Percentiles rank a stretch among this genome's conserved stretches.
These are phyloP conservation scores for Cyberlindnera veronae DNA, from an alignment of 805 yeast species.

Conservation along the genomic window DNA sequence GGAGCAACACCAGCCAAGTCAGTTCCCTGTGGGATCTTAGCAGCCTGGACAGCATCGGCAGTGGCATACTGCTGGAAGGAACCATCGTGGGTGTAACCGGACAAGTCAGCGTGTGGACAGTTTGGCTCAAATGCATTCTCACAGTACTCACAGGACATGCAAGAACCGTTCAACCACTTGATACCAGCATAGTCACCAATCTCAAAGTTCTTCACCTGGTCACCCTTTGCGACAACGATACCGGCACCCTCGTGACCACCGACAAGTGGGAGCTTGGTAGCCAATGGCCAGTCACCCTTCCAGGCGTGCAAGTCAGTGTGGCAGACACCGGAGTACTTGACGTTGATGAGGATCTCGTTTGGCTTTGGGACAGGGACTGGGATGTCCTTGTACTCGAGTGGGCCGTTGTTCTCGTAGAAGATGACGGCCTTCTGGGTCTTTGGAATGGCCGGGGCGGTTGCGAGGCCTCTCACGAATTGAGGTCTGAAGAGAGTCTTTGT, in stretches of 20 bases:
- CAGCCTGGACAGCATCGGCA: slow-evolving; percentile 85
- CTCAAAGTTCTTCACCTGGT: slow-evolving; percentile 51
- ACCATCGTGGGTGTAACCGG: slow-evolving; percentile 88
- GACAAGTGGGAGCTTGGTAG: slow-evolving; percentile 53
- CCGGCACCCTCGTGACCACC: slow-evolving; percentile 74
- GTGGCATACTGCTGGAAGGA: slow-evolving; percentile 88
- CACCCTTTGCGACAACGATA: slow-evolving; percentile 56
- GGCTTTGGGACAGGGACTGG: slow-evolving; percentile 57
- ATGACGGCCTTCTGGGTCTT: slow-evolving; percentile 49
- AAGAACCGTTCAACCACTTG: slow-evolving; percentile 64
- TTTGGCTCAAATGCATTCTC: slow-evolving; percentile 49
- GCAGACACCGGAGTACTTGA: slow-evolving; percentile 63
- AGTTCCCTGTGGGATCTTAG: slow-evolving; percentile 65
- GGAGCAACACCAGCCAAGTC: slow-evolving; percentile 78
- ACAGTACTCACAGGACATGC: slow-evolving; percentile 57
- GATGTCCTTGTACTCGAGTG: slow-evolving; percentile 46
- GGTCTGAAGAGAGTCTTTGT: slow-evolving; percentile 4
- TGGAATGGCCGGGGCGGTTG: slow-evolving; percentile 35
- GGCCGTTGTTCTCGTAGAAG: slow-evolving; percentile 48
- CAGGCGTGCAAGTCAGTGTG: slow-evolving; percentile 67
- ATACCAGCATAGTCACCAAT: slow-evolving; percentile 61
- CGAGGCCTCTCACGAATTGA: slow-evolving; percentile 19
- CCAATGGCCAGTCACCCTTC: slow-evolving; percentile 66
- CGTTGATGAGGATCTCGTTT: slow-evolving; percentile 53
- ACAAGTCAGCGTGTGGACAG: slow-evolving; percentile 67